Evolutionary conservation across 495 filamentous ascomycete species (phyloP).

Genomic region (Hypoxylon subgilvum): DNA sequence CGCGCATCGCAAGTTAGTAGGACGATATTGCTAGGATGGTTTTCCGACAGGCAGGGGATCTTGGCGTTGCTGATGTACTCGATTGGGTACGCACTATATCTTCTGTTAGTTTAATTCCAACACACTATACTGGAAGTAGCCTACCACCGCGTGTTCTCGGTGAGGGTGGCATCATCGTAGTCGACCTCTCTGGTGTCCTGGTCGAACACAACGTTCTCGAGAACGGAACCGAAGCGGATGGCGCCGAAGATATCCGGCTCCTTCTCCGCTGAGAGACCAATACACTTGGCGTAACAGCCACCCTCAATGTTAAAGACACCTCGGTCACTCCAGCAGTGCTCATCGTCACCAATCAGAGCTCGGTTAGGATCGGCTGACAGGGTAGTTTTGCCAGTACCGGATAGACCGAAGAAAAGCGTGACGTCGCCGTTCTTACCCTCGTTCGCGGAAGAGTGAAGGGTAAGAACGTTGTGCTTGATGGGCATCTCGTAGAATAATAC

Average conservation of each 20-base stretch:
- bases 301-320: conserved; percentile 99
- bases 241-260: conserved; percentile 98
- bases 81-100: conserved; percentile 83
- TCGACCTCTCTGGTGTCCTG: conserved; percentile 86
- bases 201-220: conserved; percentile 98
- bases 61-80: conserved; percentile 99
- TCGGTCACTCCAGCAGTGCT: conserved; percentile 98
- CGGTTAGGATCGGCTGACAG: conserved; percentile 96
- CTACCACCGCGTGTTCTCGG: conserved; percentile 92
- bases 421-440: conserved; percentile 87
- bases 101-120: conserved; percentile 9
- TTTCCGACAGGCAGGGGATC: conserved; percentile 86
- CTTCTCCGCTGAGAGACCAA: conserved; percentile 97
- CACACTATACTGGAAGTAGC: conserved; percentile 6
- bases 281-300: conserved; percentile 98
- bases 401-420: conserved; percentile 98
- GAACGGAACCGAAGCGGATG: conserved; percentile 94
- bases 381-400: conserved; percentile 98
- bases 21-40: conserved; percentile 96
- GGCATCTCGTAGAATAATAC: conserved; percentile 99
- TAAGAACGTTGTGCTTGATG: conserved; percentile 98
- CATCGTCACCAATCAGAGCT: conserved; percentile 94
- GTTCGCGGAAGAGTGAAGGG: conserved; percentile 93
- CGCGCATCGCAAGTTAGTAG: conserved; percentile 97
- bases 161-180: conserved; percentile 93